phyloP scores from a whole-genome alignment of 2,329 filamentous ascomycete genomes.

The Exophiala bonariae region DNA sequence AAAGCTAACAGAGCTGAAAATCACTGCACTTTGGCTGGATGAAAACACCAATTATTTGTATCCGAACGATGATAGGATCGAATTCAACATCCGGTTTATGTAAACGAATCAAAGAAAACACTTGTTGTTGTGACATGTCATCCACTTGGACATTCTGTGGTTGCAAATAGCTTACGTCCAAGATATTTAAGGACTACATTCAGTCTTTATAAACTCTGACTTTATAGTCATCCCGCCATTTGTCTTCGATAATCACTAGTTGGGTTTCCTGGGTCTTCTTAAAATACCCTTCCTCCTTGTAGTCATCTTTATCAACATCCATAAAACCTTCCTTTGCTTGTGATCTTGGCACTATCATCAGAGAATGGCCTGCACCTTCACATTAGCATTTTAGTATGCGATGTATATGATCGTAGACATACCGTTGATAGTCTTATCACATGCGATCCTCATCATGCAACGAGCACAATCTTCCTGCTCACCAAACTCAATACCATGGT shows the following conservation, averaged over 20 bases:
- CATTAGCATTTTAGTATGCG: background rate
- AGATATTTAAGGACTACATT: no score
- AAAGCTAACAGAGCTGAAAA: no score
- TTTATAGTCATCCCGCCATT: slow-evolving; percentile 35
- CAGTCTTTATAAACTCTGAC: slow-evolving; percentile 13
- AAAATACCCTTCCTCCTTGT: slow-evolving; percentile 38
- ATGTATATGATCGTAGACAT: background rate
- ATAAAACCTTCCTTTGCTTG: slow-evolving; percentile 42
- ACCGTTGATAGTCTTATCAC: slow-evolving; percentile 37
- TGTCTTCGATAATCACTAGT: slow-evolving; percentile 44
- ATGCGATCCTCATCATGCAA: slow-evolving; percentile 32
- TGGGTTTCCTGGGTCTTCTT: slow-evolving; percentile 41
- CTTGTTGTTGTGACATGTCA: no score
- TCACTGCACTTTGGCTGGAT: no score
- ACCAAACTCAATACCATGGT: slow-evolving; percentile 24
- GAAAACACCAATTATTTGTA: no score
- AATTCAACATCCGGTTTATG: no score
- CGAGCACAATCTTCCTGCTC: slow-evolving; percentile 18
- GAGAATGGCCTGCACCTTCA: slow-evolving; percentile 32
- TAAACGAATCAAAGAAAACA: no score
- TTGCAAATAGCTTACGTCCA: no score
- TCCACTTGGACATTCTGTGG: no score
- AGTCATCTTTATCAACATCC: slow-evolving; percentile 32
- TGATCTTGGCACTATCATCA: slow-evolving; percentile 42
- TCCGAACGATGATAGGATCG: no score